Evolutionary conservation across 495 filamentous ascomycete genomes (phyloP).

Genomic region (Alectoria sarmentosa): DNA sequence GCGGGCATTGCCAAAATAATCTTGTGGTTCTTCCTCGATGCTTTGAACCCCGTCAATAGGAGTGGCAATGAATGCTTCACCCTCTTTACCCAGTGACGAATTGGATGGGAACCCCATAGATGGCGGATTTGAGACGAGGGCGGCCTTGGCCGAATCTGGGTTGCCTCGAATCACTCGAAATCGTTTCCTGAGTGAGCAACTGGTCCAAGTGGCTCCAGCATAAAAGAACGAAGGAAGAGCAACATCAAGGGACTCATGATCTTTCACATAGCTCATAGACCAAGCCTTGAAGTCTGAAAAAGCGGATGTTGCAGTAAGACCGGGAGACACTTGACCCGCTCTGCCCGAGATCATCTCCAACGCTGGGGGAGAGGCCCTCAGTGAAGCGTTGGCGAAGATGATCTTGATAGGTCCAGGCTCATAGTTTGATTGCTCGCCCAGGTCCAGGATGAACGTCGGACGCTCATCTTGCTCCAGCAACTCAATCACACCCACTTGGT

Average conservation of each 20-base stretch:
- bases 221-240: constrained; percentile 44
- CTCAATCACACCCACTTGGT: constrained; percentile 53
- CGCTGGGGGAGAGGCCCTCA: constrained; percentile 42
- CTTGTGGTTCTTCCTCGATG: constrained; percentile 32
- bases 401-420: constrained; percentile 45
- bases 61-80: constrained; percentile 8
- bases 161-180: constrained; percentile 54
- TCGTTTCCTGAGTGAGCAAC: constrained; percentile 53
- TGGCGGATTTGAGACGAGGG: constrained; percentile 16
- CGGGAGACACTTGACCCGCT: constrained; percentile 31
- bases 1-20: constrained; percentile 41
- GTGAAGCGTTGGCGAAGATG: constrained; percentile 51
- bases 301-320: constrained; percentile 31
- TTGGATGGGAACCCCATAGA: constrained; percentile 17
- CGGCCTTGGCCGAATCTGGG: constrained; percentile 16
- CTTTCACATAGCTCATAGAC: constrained; percentile 45
- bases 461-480: constrained; percentile 60
- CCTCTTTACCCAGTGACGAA: constrained; percentile 15
- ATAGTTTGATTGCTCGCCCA: constrained; percentile 46
- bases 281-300: constrained; percentile 56
- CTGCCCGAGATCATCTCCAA: constrained; percentile 45
- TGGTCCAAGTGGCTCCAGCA: constrained; percentile 54
- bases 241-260: constrained; percentile 40
- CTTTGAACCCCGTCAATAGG: constrained; percentile 10
- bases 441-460: constrained; percentile 61